Conservation (phyloP, 1,284 basidiomycete genomes). For the Pseudozyma thailandica region DNA sequence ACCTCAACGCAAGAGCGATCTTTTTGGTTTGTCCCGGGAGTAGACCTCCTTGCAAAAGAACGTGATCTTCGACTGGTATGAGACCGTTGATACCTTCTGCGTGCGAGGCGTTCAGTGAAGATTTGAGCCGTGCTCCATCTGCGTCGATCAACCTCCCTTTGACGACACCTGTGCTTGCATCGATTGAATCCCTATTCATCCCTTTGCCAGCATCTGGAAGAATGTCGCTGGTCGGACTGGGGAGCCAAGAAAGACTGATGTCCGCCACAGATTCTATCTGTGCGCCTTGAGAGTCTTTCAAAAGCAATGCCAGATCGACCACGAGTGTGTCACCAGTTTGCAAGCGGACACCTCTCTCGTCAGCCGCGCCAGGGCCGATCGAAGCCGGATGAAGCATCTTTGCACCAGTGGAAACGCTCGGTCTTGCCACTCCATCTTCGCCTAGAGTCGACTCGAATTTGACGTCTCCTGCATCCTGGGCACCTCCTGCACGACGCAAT, state of each 20-base stretch:
- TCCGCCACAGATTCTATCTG: not conserved
- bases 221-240: not conserved
- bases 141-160: slow-evolving; percentile 23
- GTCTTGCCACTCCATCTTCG: slow-evolving; percentile 12
- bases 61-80: slow-evolving; percentile 12
- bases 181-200: slow-evolving; percentile 17
- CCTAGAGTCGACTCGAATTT: slow-evolving; percentile 23
- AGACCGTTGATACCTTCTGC: slow-evolving; percentile 18
- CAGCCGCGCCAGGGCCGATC: not conserved
- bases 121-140: slow-evolving; percentile 17
- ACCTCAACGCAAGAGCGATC: slow-evolving; percentile 12
- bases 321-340: slow-evolving; percentile 23
- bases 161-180: not conserved
- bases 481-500: slow-evolving; percentile 16
- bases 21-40: slow-evolving; percentile 11
- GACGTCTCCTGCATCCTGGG: not conserved
- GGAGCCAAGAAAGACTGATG: slow-evolving; percentile 15
- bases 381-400: slow-evolving; percentile 17
- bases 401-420: slow-evolving; percentile 15
- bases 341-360: slow-evolving; percentile 1
- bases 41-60: slow-evolving; percentile 1
- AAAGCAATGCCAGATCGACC: slow-evolving; percentile 19
- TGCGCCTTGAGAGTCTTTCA: not conserved
- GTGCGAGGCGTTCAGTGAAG: slow-evolving; percentile 5
- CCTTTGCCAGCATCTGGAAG: not conserved